Conservation (phyloP, 768 basidiomycete genomes). For the Suillus paluster region DNA sequence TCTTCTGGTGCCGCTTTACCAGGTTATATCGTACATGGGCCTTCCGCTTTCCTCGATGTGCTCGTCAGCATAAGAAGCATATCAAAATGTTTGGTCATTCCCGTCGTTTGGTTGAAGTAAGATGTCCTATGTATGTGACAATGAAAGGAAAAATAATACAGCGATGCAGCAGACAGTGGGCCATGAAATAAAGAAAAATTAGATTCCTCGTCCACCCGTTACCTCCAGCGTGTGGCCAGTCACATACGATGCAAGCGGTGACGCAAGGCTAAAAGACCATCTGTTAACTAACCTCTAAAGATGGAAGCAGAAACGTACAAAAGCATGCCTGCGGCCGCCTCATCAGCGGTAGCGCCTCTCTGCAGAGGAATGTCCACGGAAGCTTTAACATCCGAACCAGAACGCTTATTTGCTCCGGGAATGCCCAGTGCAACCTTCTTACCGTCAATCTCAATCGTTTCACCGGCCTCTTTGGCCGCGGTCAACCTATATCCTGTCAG, state of each 20-base stretch:
- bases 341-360: constrained; percentile 70
- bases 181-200: constrained; percentile 16
- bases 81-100: neutral
- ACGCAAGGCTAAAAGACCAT: constrained; percentile 58
- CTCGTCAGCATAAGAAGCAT: neutral
- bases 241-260: constrained; percentile 80
- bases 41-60: neutral
- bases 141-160: neutral
- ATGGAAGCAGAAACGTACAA: constrained; percentile 57
- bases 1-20: neutral
- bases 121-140: too few species aligned
- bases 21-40: neutral
- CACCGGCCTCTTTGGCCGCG: constrained; percentile 78
- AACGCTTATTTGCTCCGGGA: constrained; percentile 54
- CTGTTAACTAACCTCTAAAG: neutral
- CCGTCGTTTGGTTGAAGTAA: too few species aligned
- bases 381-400: constrained; percentile 41
- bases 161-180: neutral
- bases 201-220: constrained; percentile 82
- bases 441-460: constrained; percentile 76
- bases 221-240: constrained; percentile 85
- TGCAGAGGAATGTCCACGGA: constrained; percentile 66
- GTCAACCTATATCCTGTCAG: constrained; percentile 56
- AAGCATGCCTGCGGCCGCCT: constrained; percentile 74
- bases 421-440: constrained; percentile 86